These are phyloP conservation scores for Suillus subaureus DNA, from an alignment of 768 basidiomycete genomes.

Conservation along the genomic window DNA sequence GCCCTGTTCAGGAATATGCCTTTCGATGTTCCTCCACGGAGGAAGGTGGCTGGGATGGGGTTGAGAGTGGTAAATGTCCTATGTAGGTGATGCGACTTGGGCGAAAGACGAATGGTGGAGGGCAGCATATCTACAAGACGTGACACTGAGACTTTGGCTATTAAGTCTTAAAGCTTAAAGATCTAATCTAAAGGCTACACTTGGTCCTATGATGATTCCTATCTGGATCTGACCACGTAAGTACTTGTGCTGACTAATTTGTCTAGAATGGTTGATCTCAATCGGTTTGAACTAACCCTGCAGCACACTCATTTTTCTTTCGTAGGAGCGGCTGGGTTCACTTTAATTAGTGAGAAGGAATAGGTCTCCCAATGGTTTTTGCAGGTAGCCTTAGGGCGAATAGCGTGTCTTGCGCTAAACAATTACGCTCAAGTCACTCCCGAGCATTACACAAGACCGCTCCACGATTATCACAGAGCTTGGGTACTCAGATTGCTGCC, in stretches of 20 bases:
- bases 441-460: conserved; percentile 17
- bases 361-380: conserved; percentile 26
- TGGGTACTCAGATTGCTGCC: conserved; percentile 10
- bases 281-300: background rate
- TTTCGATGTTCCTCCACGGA: conserved; percentile 79
- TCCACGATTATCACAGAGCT: conserved; percentile 11
- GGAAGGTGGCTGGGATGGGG: conserved; percentile 39
- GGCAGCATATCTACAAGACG: background rate
- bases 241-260: conserved; percentile 2
- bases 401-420: conserved; percentile 15
- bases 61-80: conserved; percentile 4
- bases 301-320: conserved; percentile 10
- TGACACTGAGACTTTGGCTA: background rate
- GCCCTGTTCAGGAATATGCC: conserved; percentile 65
- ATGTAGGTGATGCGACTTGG: background rate
- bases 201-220: no score
- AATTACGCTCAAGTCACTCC: conserved; percentile 14
- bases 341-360: conserved; percentile 20
- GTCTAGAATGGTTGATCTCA: background rate
- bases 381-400: conserved; percentile 21
- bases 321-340: conserved; percentile 3
- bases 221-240: background rate
- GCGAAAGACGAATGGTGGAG: background rate
- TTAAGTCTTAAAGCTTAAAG: background rate
- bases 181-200: background rate